Base-by-base conservation (phyloP, 2,329 filamentous ascomycete species). In the Tolypocladium cylindrosporum region DNA sequence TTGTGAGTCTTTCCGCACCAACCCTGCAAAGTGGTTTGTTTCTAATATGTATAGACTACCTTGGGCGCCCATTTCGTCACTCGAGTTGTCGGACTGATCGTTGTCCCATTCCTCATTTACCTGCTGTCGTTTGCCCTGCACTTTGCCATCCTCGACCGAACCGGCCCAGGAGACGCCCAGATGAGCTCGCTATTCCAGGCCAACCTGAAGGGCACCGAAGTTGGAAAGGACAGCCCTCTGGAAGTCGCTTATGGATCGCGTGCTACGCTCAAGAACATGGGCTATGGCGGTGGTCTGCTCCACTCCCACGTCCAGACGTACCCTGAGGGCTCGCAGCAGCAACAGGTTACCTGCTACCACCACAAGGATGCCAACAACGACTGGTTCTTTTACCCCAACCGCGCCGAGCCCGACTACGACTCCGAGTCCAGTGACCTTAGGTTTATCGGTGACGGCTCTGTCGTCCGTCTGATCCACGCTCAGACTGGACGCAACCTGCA, bases 331-430 rank as follows among this genome's bases (percentile, higher is more conserved):
- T 97, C 94, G 42, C 78, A 77, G 56, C 94, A 99, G 75, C 95
- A 99, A 74, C 94, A 99, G 73, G 87, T 99, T 61, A 99, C 94
- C 62, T 99, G 95, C 80, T 99, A 99, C 76, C 94, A 99, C 76
- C 94, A 99, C 81, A 99, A 99, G 74, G 94, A 99, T 79, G 83
- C 93, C 72, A 99, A 99, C 83, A 99, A 99, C 72, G 94, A 99
- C 73, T 99, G 94, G 94, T 96, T 95, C 77, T 92, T 99, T 75
- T 97, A 97, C 73, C 94, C 94, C 34, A 96, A 93, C 77, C 90
- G 95, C 62, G 75, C 80, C 57, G 84, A 96, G 59, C 75, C 81
- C 31, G 87, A 89, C 21, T 96, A 86, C 68, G 80, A 92, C 66
- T 75, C 84, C 5, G 85, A 90, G 60, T 85, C 77, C n/a, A 63